These are phyloP conservation scores for Castanopsis chinensis DNA, from an alignment of 306 rosid genomes.

Conservation along the genomic window DNA sequence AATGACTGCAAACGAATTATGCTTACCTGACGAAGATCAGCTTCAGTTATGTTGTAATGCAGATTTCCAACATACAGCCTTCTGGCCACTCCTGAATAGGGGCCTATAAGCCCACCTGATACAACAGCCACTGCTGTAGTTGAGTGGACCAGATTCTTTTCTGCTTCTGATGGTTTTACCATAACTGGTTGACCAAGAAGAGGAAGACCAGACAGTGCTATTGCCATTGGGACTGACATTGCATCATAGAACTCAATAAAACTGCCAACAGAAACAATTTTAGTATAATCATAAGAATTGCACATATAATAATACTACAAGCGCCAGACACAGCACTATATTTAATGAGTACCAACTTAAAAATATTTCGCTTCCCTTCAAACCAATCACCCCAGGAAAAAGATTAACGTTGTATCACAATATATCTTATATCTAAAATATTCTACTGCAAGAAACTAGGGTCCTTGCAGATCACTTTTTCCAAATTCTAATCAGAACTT, in stretches of 20 bases:
- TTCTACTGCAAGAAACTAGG: background rate
- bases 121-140: slow-evolving; percentile 55
- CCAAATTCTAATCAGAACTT: no score
- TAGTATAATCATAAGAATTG: background rate
- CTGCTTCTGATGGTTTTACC: slow-evolving; percentile 99
- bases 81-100: slow-evolving; percentile 93
- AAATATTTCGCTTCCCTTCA: background rate
- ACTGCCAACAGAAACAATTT: slow-evolving; percentile 37
- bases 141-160: slow-evolving; percentile 92
- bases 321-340: background rate
- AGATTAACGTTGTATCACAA: background rate
- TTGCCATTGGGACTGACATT: slow-evolving; percentile 99
- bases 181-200: slow-evolving; percentile 91
- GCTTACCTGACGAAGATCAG: slow-evolving; percentile 81
- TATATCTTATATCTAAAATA: background rate
- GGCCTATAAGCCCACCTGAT: slow-evolving; percentile 65
- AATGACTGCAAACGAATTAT: slow-evolving; percentile 8
- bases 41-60: slow-evolving; percentile 80
- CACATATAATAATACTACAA: background rate
- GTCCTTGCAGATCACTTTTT: no score
- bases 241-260: slow-evolving; percentile 91
- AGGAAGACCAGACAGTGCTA: slow-evolving; percentile 93
- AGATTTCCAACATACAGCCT: slow-evolving; percentile 95
- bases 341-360: background rate
- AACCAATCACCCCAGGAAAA: background rate